phyloP scores from a whole-genome alignment of 768 basidiomycete species.

The Tylopilus balloui region DNA sequence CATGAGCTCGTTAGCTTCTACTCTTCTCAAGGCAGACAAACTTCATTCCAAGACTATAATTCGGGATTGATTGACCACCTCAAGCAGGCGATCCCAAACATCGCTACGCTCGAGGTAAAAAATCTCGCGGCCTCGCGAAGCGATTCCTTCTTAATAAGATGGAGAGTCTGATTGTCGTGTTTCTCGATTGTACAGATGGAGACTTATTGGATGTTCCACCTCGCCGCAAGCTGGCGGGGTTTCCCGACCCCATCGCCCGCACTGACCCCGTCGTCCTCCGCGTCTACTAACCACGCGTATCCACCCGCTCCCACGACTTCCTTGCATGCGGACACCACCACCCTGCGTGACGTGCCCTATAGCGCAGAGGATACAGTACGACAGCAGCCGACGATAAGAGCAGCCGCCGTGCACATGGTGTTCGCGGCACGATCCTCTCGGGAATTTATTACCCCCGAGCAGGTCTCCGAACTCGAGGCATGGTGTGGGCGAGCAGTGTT shows the following conservation, averaged over 20 bases:
- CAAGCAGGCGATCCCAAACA: slow-evolving; percentile 43
- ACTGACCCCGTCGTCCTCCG: slow-evolving; percentile 39
- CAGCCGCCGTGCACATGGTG: slow-evolving; percentile 78
- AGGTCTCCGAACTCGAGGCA: slow-evolving; percentile 54
- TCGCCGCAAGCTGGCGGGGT: slow-evolving; percentile 64
- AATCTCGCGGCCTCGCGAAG: neutral
- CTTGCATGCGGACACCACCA: slow-evolving; percentile 8
- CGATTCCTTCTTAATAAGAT: neutral
- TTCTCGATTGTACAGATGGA: slow-evolving; percentile 61
- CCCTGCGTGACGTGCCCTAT: neutral
- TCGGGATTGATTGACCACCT: slow-evolving; percentile 55
- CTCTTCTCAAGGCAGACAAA: slow-evolving; percentile 80
- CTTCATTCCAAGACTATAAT: slow-evolving; percentile 76
- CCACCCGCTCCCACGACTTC: slow-evolving; percentile 21
- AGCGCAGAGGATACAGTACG: slow-evolving; percentile 1
- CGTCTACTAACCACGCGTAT: slow-evolving; percentile 41
- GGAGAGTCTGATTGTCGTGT: neutral
- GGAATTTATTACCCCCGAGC: slow-evolving; percentile 70
- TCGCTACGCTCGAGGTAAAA: slow-evolving; percentile 67
- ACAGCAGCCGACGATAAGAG: slow-evolving; percentile 47
- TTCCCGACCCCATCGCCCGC: slow-evolving; percentile 22
- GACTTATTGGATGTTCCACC: slow-evolving; percentile 76
- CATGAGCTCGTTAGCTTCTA: slow-evolving; percentile 54
- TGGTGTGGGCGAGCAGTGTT: slow-evolving; percentile 61
- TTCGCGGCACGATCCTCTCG: slow-evolving; percentile 71